These are phyloP conservation scores for Platanthera zijinensis DNA, from an alignment of 106 monocot genomes.

Conservation along the genomic window DNA sequence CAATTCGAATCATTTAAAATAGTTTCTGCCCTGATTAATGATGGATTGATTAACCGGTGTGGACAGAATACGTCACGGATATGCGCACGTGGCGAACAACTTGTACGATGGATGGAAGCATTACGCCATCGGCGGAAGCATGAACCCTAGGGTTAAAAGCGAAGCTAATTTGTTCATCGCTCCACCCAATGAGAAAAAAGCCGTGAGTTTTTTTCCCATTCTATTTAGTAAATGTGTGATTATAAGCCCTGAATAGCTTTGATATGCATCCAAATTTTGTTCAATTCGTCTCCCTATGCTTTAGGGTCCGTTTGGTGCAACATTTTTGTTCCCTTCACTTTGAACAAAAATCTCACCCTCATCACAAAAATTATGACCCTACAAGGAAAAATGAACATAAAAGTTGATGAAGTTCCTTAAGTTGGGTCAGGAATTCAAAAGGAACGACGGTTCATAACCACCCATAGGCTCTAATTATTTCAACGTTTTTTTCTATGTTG, in stretches of 20 bases:
- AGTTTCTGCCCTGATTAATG: too few species aligned
- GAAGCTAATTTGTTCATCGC: constrained; percentile 63
- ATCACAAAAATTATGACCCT: background rate
- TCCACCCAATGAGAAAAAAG: constrained; percentile 26
- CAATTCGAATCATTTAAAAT: too few species aligned
- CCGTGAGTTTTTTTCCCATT: constrained; percentile 9
- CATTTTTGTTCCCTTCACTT: background rate
- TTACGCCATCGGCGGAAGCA: constrained; percentile 86
- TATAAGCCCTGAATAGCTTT: too few species aligned
- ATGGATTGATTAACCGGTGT: too few species aligned
- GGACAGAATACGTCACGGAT: constrained; percentile 54
- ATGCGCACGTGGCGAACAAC: constrained; percentile 81
- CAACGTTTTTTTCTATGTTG: too few species aligned
- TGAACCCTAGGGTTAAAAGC: constrained; percentile 60
- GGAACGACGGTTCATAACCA: too few species aligned
- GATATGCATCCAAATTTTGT: background rate
- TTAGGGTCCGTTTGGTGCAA: too few species aligned
- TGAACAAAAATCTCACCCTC: background rate
- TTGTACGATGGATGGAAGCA: constrained; percentile 69
- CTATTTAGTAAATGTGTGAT: background rate
- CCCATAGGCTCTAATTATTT: too few species aligned
- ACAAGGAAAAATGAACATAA: too few species aligned
- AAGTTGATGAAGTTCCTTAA: too few species aligned
- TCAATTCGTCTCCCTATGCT: background rate
- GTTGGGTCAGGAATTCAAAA: too few species aligned